Evolutionary conservation across 75 land plant genomes (phyloP), one percentile per base, ranked within the genome.

Genomic region (Cunninghamia lanceolata): DNA sequence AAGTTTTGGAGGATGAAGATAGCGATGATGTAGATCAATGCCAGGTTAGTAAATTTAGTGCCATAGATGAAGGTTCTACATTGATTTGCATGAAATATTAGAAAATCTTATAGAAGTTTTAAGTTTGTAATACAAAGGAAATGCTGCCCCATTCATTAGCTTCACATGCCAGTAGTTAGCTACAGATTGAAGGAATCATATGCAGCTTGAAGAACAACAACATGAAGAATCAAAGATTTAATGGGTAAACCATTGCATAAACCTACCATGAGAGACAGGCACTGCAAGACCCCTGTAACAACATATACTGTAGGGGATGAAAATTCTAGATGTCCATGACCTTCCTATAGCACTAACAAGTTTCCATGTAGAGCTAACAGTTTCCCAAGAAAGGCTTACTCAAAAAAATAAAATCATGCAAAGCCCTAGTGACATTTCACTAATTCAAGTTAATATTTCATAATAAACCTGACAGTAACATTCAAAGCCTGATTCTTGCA

Each of bases 1-100:
- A 90, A 83, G 86, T 93, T 86, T 92, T 87, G 28, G 97, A 91
- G 81, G 93, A 92, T 85, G 93, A 91, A 56, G 96, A 93, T 34
- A 84, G 89, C 32, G 93, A 89, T 38, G 94, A 93, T 30, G 86
- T 71, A 28, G 94, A 91, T 50, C 89, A 82, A 82, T 95, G 92
- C 94, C 93, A 93, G 52, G 93, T 90, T 35, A 92, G 78, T 38
- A 91, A 89, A 84, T 87, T 95, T 3, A 88, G 82, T 0, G 85
- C 82, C 84, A 79, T 82, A 85, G 88, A 86, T 40, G 85, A 83
- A 88, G 91, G 89, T 84, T 86, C 93, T 91, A 73, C 81, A 75
- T 2, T 82, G 75, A 66, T 7, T 54, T 28, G 76, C 73, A 71
- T 38, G 68, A n/a, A 85, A 46, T 9, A 53, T 86, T 68, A 28